Evolutionary conservation across 73 alveolate species (phyloP).

Genomic region (Symbiodinium natans): DNA sequence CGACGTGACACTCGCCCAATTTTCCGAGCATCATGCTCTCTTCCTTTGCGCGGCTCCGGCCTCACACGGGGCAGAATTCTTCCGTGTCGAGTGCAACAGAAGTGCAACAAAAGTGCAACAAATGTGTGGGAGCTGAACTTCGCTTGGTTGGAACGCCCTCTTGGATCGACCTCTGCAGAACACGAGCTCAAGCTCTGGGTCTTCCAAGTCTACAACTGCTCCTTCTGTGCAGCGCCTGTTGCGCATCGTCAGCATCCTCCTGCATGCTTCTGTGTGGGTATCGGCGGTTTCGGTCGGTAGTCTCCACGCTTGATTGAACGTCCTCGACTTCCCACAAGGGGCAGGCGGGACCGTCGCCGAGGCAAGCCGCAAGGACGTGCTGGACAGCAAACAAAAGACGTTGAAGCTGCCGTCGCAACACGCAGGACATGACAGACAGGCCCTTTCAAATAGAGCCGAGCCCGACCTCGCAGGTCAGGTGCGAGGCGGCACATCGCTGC

Average conservation of each 20-base stretch:
- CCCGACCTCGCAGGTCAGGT: conserved; percentile 69
- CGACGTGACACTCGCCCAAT: background rate
- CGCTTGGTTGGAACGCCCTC: background rate
- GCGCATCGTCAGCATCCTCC: background rate
- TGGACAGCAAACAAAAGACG: background rate
- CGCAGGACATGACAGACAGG: background rate
- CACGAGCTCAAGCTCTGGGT: background rate
- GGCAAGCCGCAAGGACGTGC: conserved; percentile 90
- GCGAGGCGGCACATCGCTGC: conserved; percentile 84
- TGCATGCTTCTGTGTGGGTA: too few relatives aligned
- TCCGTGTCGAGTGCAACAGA: background rate
- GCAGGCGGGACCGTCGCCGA: conserved; percentile 68
- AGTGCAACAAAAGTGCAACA: background rate
- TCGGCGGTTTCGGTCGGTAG: too few relatives aligned
- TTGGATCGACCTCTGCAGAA: background rate
- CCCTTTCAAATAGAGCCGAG: background rate
- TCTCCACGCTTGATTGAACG: background rate
- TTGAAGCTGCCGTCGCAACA: background rate
- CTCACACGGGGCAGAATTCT: background rate
- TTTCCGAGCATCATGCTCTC: background rate
- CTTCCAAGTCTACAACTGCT: background rate
- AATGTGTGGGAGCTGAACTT: background rate
- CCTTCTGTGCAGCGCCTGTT: background rate
- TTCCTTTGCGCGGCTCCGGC: background rate
- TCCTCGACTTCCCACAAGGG: conserved; percentile 78